phyloP scores from a whole-genome alignment of 2,329 filamentous ascomycete genomes.

The Aspergillus transmontanensis region DNA sequence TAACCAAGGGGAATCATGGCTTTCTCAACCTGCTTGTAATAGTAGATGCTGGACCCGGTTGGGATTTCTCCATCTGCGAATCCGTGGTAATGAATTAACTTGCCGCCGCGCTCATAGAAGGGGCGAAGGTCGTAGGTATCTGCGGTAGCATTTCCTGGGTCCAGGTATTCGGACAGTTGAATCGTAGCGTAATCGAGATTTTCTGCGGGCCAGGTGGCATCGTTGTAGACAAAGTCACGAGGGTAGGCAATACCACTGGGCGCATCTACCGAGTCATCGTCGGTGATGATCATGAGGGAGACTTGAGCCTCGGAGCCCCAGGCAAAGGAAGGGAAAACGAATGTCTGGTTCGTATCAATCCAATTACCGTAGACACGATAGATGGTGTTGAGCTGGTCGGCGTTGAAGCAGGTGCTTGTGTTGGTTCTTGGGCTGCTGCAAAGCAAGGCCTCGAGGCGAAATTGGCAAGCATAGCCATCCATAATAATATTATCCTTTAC shows the following conservation, averaged over 20 bases:
- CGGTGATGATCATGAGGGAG: not conserved
- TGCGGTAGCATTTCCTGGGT: slow-evolving; percentile 15
- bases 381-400: slow-evolving; percentile 44
- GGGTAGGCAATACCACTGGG: not conserved
- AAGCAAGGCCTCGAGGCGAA: slow-evolving; percentile 31
- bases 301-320: slow-evolving; percentile 19
- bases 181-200: slow-evolving; percentile 44
- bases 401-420: slow-evolving; percentile 45
- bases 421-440: slow-evolving; percentile 32
- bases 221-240: slow-evolving; percentile 31
- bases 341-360: slow-evolving; percentile 33
- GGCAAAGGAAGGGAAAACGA: slow-evolving; percentile 19
- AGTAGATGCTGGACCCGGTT: slow-evolving; percentile 18
- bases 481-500: slow-evolving; percentile 54
- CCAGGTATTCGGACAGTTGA: slow-evolving; percentile 22
- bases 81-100: slow-evolving; percentile 21
- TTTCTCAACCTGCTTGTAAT: slow-evolving; percentile 8
- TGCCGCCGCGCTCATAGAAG: slow-evolving; percentile 14
- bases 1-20: not conserved
- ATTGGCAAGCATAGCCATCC: slow-evolving; percentile 48
- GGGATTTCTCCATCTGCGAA: slow-evolving; percentile 13
- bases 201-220: slow-evolving; percentile 42
- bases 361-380: not conserved
- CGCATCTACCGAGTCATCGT: not conserved
- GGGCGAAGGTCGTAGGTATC: slow-evolving; percentile 14